These are phyloP conservation scores for Phytopythium helicoides DNA, from an alignment of 352 stramenopile genomes.

Conservation along the genomic window DNA sequence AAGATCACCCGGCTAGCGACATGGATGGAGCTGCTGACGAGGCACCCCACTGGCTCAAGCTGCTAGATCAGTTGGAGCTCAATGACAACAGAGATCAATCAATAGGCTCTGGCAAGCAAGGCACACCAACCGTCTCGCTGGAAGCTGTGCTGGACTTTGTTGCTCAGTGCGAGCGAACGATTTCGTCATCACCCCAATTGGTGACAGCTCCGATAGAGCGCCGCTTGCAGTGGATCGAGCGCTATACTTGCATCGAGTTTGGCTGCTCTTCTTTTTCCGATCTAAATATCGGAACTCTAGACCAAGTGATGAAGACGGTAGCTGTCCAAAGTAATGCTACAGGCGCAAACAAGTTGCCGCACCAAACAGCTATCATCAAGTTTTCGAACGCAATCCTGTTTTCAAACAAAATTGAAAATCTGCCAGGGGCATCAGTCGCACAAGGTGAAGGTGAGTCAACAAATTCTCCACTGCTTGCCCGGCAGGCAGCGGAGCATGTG, in stretches of 20 bases:
- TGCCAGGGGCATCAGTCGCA: neutral
- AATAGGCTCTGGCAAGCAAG: neutral
- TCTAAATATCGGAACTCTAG: constrained; percentile 14
- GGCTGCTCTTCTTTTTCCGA: constrained; percentile 15
- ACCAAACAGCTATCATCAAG: constrained; percentile 23
- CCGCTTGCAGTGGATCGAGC: constrained; percentile 30
- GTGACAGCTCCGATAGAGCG: constrained; percentile 22
- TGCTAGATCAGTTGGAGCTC: no score
- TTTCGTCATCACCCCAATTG: constrained; percentile 20
- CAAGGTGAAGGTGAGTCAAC: constrained; percentile 35
- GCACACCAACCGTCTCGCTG: neutral
- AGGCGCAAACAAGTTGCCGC: neutral
- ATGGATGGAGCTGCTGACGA: no score
- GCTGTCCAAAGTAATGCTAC: neutral
- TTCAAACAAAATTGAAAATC: constrained; percentile 4
- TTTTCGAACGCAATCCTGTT: constrained; percentile 36
- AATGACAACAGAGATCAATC: no score
- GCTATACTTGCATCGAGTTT: constrained; percentile 23
- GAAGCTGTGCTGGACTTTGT: constrained; percentile 5
- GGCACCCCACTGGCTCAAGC: no score
- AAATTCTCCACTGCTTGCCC: constrained; percentile 28
- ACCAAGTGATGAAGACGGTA: constrained; percentile 14
- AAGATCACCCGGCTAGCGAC: no score
- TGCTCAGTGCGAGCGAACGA: constrained; percentile 7
- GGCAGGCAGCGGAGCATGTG: constrained; percentile 46